Conservation (phyloP, 1,284 basidiomycete genomes). For the Boletellus sp. region DNA sequence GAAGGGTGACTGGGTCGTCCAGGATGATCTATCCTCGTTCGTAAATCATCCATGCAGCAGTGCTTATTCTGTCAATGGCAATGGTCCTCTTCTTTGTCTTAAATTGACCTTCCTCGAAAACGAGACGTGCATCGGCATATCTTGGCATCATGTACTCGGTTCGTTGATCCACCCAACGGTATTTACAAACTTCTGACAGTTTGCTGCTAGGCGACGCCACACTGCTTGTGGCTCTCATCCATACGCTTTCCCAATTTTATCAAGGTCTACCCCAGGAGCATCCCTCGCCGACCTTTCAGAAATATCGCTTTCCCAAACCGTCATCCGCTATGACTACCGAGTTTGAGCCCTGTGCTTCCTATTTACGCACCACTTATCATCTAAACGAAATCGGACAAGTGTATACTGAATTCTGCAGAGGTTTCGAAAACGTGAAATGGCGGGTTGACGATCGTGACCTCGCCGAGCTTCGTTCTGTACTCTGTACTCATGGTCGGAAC, state of each 20-base stretch:
- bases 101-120: slow-evolving; percentile 25
- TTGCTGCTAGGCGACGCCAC: slow-evolving; percentile 28
- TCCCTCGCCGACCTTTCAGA: slow-evolving; percentile 21
- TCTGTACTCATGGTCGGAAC: not conserved
- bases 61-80: slow-evolving; percentile 13
- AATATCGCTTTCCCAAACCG: not conserved
- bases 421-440: slow-evolving; percentile 18
- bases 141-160: slow-evolving; percentile 31
- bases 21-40: slow-evolving; percentile 24
- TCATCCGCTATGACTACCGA: not conserved
- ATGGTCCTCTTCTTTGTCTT: slow-evolving; percentile 25
- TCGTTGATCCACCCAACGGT: not conserved
- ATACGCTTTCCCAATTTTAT: slow-evolving; percentile 11
- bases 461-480: not conserved
- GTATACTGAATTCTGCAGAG: slow-evolving; percentile 10
- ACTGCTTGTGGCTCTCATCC: slow-evolving; percentile 27
- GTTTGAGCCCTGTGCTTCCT: not conserved
- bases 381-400: slow-evolving; percentile 6
- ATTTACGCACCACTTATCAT: not conserved
- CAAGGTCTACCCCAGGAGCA: slow-evolving; percentile 12
- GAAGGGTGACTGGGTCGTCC: slow-evolving; percentile 25
- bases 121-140: not conserved
- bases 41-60: slow-evolving; percentile 11
- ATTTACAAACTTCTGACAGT: not conserved
- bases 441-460: slow-evolving; percentile 7